A percentile compares a stretch with the other conserved stretches of the same genome.
phyloP scores from a whole-genome alignment of 2,329 filamentous ascomycete species.

The Lecanosticta acicola region DNA sequence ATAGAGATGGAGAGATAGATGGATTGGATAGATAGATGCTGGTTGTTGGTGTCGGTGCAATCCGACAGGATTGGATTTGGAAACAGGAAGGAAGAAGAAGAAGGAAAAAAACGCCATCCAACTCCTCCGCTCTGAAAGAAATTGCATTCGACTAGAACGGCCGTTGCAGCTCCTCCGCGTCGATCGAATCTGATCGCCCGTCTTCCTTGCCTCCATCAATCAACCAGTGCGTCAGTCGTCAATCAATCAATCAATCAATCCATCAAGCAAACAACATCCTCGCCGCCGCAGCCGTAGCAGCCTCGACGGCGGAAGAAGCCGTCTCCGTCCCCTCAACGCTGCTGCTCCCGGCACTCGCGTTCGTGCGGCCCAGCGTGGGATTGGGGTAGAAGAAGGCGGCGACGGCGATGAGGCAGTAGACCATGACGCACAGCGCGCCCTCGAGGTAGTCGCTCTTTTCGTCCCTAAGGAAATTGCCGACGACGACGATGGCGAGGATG shows the following conservation, averaged over 20 bases:
- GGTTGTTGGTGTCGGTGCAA: too few species aligned
- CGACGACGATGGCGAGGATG: slow-evolving; percentile 67
- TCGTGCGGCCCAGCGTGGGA: slow-evolving; percentile 28
- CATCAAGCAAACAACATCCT: background rate
- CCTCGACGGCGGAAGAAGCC: background rate
- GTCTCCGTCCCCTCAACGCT: background rate
- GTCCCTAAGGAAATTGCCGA: slow-evolving; percentile 73
- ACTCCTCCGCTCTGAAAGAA: too few species aligned
- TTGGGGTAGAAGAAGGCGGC: slow-evolving; percentile 58
- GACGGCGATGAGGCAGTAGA: slow-evolving; percentile 59
- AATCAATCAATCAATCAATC: too few species aligned
- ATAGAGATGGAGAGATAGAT: too few species aligned
- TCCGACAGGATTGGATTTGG: too few species aligned
- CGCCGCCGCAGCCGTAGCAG: background rate
- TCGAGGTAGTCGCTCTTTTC: slow-evolving; percentile 89
- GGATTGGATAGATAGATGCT: too few species aligned
- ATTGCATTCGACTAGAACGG: too few species aligned
- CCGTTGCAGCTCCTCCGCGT: too few species aligned
- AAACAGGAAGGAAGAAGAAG: too few species aligned
- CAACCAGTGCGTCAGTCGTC: too few species aligned
- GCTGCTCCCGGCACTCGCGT: slow-evolving; percentile 9
- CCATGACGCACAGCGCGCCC: slow-evolving; percentile 69
- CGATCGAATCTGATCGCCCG: background rate
- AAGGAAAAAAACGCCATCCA: too few species aligned
- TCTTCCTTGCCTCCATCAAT: too few species aligned